Percentiles rank a stretch among this genome's conserved stretches.
phyloP scores from a whole-genome alignment of 2,329 filamentous ascomycete genomes.

The Fusarium irregulare region DNA sequence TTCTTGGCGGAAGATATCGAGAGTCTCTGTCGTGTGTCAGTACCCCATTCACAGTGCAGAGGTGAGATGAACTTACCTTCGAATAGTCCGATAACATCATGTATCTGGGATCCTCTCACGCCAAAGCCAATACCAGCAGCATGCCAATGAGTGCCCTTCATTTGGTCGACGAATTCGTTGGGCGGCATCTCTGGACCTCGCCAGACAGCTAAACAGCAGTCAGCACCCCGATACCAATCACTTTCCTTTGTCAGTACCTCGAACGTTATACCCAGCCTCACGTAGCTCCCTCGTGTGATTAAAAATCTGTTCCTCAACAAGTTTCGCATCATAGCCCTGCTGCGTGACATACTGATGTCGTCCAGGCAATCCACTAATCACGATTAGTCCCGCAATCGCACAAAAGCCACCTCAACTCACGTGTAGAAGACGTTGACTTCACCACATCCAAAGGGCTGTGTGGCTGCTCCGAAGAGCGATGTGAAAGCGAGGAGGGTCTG shows the following conservation, averaged over 20 bases:
- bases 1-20: slow-evolving; percentile 15
- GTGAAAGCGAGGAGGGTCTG: background rate
- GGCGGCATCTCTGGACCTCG: slow-evolving; percentile 2
- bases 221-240: rapidly evolving
- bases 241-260: rapidly evolving
- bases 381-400: rapidly evolving
- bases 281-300: slow-evolving; percentile 11
- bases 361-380: background rate
- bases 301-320: slow-evolving; percentile 11
- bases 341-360: slow-evolving; percentile 5
- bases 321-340: slow-evolving; percentile 4
- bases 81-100: background rate
- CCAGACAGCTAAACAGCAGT: background rate
- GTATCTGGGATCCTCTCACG: slow-evolving; percentile 2
- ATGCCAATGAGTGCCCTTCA: slow-evolving; percentile 10
- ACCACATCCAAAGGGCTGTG: background rate
- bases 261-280: slow-evolving; percentile 10
- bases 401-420: too few species aligned
- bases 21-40: background rate
- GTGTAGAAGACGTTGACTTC: slow-evolving; percentile 21
- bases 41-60: rapidly evolving
- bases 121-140: slow-evolving; percentile 12
- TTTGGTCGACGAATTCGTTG: background rate
- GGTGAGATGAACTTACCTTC: background rate
- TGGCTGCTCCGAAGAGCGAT: background rate